Conservation (phyloP, 2,329 filamentous ascomycete genomes). For the Fusarium chaquense region DNA sequence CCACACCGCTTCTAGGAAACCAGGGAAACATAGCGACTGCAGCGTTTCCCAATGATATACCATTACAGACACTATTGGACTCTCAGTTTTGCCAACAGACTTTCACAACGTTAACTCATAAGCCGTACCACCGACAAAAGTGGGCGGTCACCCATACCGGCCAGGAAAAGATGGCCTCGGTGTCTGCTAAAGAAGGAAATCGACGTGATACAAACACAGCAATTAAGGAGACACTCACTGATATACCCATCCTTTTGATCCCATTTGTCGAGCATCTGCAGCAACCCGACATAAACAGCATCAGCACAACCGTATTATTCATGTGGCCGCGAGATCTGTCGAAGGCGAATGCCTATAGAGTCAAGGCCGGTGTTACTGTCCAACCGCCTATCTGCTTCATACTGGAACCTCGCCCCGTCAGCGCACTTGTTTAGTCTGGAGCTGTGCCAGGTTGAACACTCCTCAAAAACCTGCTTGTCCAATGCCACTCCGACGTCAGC, state of each 20-base stretch:
- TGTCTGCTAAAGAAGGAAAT: neutral
- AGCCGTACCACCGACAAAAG: neutral
- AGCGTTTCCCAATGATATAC: neutral
- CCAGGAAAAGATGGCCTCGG: neutral
- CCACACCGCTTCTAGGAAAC: neutral
- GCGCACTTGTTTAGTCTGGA: constrained; percentile 23
- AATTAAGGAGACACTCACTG: neutral
- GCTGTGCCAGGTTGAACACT: constrained; percentile 20
- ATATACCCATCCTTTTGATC: too few species aligned
- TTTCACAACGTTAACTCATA: neutral
- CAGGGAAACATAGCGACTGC: neutral
- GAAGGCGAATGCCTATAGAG: constrained; percentile 19
- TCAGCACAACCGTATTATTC: neutral
- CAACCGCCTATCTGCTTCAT: constrained; percentile 5
- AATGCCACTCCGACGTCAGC: constrained; percentile 32
- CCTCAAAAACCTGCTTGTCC: constrained; percentile 24
- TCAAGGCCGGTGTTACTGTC: constrained; percentile 5
- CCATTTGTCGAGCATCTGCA: neutral
- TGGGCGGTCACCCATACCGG: too few species aligned
- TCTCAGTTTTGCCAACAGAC: neutral
- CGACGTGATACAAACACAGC: neutral
- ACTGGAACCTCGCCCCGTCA: constrained; percentile 17
- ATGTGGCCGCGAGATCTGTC: constrained; percentile 11
- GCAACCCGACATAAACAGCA: too few species aligned
- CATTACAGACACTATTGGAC: neutral